Evolutionary conservation across 2,329 filamentous ascomycete genomes (phyloP), one percentile per base, ranked within the genome.

Genomic region (Ophiostoma perfectum): DNA sequence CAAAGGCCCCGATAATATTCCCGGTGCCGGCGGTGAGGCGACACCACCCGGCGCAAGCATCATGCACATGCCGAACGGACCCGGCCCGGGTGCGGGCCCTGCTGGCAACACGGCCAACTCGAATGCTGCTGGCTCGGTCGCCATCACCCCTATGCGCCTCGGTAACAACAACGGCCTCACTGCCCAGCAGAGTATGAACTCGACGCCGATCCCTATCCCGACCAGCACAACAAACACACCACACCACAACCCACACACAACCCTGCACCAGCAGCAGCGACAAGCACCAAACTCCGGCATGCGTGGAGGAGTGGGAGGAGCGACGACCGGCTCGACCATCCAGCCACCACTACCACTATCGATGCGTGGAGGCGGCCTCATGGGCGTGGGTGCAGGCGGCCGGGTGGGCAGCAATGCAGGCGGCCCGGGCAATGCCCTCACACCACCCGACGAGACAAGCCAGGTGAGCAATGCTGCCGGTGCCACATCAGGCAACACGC

Each of bases 361-460:
- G 14, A 63, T 63, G 39, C 60, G 60, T 39, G 8, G 14, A 18
- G 3, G 6, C 5, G 39, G 14, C 4, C 60, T 63, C 16, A 63
- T 63, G 60, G 60, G 60, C 16, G 9, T 63, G 38, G 39, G 38
- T 18, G 39, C 39, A 1, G 60, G 60, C 60, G 18, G 18, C 16
- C 38, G 60, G 14, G 12, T 42, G 39, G 16, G 8, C 8, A 63
- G 42, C 39, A 63, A 63, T 39, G 55, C n/a, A 14, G 55, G 14
- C 7, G 41, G 9, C 9, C 42, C 63, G 63, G 63, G 39, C n/a
- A 44, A 44, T 27, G 39, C 39, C 8, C 41, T 86, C 41, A 86
- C 85, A 1, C 84, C 84, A 0, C 84, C 84, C 2, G 84, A 87
- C 64, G 85, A 87, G 71, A 78, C 63, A 7, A 44, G 41, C 44